Percentiles rank a stretch among this genome's conserved stretches.
Evolutionary conservation across 1,284 basidiomycete genomes (phyloP).

Genomic region (Ganoderma boninense): DNA sequence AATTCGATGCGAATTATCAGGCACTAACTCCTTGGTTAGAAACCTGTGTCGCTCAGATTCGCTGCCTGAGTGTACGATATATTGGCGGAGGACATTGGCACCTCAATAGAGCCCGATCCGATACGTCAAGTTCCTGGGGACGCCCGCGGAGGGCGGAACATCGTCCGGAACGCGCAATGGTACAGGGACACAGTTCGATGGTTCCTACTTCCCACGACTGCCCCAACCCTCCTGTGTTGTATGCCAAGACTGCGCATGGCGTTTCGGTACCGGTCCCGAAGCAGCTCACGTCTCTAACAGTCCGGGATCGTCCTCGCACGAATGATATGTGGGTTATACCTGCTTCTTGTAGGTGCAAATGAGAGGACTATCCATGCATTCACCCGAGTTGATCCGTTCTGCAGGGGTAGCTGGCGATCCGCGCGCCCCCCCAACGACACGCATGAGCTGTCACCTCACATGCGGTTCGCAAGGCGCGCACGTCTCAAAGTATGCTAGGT

Average conservation of each 20-base stretch:
- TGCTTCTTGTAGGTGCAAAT: neutral
- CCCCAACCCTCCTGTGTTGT: no score
- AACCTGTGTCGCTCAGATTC: neutral
- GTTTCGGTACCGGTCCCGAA: neutral
- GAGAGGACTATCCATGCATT: neutral
- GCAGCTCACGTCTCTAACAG: no score
- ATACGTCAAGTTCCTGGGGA: neutral
- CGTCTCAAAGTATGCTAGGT: neutral
- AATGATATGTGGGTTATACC: neutral
- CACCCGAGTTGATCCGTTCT: neutral
- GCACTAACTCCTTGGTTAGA: neutral
- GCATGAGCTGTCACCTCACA: neutral
- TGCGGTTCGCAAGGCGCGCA: neutral
- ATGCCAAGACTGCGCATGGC: neutral
- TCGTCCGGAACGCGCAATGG: neutral
- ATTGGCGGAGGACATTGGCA: neutral
- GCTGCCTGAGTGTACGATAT: neutral
- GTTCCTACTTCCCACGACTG: neutral
- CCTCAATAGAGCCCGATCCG: slow-evolving; percentile 3
- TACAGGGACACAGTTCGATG: neutral
- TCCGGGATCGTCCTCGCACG: neutral
- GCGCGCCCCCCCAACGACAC: no score
- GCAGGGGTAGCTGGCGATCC: neutral
- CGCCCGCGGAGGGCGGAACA: neutral
- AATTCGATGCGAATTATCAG: neutral